phyloP scores from a whole-genome alignment of 1,139 yeast genomes.

The Casaregolazyma suthepensis region DNA sequence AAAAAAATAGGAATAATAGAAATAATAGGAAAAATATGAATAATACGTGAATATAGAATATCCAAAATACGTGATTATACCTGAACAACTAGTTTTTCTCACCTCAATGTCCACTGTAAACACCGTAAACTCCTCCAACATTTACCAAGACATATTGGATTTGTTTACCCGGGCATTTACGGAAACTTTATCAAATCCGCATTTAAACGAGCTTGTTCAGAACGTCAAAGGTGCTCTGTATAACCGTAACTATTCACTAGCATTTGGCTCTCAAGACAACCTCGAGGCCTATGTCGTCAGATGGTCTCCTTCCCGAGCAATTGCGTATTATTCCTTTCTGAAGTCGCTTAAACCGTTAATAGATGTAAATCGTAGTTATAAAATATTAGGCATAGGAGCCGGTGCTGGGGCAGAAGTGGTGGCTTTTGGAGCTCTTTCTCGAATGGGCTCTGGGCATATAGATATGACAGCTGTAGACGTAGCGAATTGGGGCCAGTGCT shows the following conservation, averaged over 20 bases:
- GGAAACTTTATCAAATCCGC: constrained; percentile 19
- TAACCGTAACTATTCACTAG: constrained; percentile 61
- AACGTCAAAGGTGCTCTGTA: constrained; percentile 61
- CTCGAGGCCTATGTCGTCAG: constrained; percentile 73
- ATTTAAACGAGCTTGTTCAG: constrained; percentile 42
- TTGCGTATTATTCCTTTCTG: constrained; percentile 65
- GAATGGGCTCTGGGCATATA: constrained; percentile 6
- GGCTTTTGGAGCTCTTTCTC: constrained; percentile 54
- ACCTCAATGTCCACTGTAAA: neutral
- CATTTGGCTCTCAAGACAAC: constrained; percentile 59
- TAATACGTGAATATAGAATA: neutral
- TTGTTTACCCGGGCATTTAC: constrained; percentile 25
- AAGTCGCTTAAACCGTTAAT: constrained; percentile 24
- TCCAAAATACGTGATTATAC: too few species aligned
- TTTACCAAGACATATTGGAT: constrained; percentile 20
- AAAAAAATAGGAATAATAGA: neutral
- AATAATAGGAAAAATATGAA: neutral
- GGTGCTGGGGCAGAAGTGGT: constrained; percentile 85
- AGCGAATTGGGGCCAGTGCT: constrained; percentile 66
- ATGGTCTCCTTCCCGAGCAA: constrained; percentile 81
- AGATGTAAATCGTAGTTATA: constrained; percentile 6
- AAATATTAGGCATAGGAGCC: constrained; percentile 52
- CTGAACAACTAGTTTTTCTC: too few species aligned
- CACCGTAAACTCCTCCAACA: neutral
- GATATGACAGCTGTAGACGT: constrained; percentile 59